Conservation (phyloP, 129 eudicot genomes). For the Erigeron canadensis region DNA sequence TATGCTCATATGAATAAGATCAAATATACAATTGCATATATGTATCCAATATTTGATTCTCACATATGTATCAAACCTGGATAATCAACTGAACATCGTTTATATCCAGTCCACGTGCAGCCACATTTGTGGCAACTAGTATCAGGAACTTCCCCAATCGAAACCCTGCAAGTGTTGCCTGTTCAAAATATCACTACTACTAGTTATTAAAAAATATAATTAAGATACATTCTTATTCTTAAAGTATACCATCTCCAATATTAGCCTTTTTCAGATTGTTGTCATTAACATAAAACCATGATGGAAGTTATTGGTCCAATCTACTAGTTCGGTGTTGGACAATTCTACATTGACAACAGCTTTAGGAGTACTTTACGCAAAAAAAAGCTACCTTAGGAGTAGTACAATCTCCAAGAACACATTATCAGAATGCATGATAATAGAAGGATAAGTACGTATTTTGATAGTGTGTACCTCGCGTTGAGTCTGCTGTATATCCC, state of each 20-base stretch:
- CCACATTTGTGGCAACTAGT: constrained; percentile 93
- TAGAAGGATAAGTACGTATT: neutral
- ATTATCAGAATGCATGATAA: neutral
- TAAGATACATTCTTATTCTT: neutral
- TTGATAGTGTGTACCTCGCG: constrained; percentile 66
- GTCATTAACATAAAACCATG: neutral
- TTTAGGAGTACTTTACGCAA: no score
- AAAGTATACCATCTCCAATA: neutral
- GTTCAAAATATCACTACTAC: neutral
- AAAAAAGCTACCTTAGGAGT: no score
- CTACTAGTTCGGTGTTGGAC: neutral
- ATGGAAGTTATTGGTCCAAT: neutral
- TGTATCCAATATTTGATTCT: neutral
- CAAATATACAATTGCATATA: neutral
- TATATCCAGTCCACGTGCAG: constrained; percentile 92
- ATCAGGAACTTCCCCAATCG: constrained; percentile 81
- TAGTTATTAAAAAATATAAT: neutral
- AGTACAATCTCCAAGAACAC: neutral
- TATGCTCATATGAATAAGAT: neutral
- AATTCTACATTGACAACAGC: neutral
- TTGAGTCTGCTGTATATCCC: constrained; percentile 89
- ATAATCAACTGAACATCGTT: constrained; percentile 85
- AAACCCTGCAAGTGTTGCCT: constrained; percentile 84
- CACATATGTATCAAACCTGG: constrained; percentile 49
- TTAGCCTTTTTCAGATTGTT: neutral